Evolutionary conservation across 352 stramenopile species (phyloP).

Genomic region (Pythium grandisporangium): DNA sequence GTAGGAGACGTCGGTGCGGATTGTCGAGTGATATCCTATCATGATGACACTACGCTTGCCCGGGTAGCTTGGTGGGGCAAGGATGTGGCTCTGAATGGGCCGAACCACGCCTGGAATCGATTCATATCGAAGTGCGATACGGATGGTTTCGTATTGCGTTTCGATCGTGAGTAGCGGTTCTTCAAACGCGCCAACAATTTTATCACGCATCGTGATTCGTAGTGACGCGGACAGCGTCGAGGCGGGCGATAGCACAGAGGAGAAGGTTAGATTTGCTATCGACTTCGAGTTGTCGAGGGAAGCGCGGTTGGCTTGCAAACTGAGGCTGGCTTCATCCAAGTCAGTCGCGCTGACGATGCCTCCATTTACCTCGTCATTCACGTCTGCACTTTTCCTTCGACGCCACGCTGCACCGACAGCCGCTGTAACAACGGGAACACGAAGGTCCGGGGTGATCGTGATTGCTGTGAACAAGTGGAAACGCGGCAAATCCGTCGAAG

Average conservation of each 20-base stretch:
- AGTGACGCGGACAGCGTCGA: neutral
- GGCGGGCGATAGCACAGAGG: neutral
- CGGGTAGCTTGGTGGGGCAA: conserved; percentile 3
- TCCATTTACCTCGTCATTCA: too few relatives aligned
- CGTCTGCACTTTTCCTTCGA: too few relatives aligned
- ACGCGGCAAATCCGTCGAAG: neutral
- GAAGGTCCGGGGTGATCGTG: neutral
- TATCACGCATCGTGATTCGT: neutral
- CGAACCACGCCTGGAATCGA: neutral
- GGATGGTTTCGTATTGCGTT: conserved; percentile 7
- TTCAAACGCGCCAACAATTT: neutral
- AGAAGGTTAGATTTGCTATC: too few relatives aligned
- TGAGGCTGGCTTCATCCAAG: too few relatives aligned
- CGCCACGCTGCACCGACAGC: conserved; percentile 2
- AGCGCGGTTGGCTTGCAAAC: neutral
- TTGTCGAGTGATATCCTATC: neutral
- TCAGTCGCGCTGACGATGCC: too few relatives aligned
- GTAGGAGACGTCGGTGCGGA: neutral
- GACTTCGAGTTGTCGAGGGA: neutral
- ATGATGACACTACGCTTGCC: conserved; percentile 3
- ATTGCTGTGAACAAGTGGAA: neutral
- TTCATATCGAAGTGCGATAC: conserved; percentile 3
- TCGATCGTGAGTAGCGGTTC: conserved; percentile 5
- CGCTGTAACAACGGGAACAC: neutral
- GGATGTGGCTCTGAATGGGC: neutral